Percentiles rank a stretch among this genome's conserved stretches.
Evolutionary conservation across 345 rosid genomes (phyloP).

Genomic region (Syzygium oleosum): DNA sequence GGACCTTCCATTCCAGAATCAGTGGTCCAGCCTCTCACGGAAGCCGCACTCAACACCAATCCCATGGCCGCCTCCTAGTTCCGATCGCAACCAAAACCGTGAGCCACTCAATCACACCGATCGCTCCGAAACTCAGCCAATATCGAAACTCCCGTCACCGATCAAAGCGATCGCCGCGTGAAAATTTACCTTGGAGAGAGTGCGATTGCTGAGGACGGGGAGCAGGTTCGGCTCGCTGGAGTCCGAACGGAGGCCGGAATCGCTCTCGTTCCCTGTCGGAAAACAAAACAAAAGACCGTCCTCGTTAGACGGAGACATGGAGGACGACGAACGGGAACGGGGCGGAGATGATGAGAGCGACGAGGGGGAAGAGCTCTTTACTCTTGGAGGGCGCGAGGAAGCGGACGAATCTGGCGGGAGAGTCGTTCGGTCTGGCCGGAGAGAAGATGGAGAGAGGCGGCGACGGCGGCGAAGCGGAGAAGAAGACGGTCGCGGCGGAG

Average conservation of each 20-base stretch:
- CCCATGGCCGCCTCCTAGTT: slow-evolving; percentile 80
- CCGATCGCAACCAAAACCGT: background rate
- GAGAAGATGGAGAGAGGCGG: slow-evolving; percentile 48
- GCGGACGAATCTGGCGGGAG: slow-evolving; percentile 29
- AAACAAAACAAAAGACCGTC: background rate
- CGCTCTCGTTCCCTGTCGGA: slow-evolving; percentile 36
- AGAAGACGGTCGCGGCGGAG: slow-evolving; percentile 13
- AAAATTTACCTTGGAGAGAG: slow-evolving; percentile 45
- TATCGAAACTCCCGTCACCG: background rate
- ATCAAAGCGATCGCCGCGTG: background rate
- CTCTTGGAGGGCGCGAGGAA: slow-evolving; percentile 48
- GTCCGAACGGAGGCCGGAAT: slow-evolving; percentile 48
- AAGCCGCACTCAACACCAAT: slow-evolving; percentile 72
- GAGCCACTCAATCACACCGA: background rate
- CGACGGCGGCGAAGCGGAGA: slow-evolving; percentile 42
- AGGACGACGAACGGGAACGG: background rate
- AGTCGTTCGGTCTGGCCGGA: slow-evolving; percentile 28
- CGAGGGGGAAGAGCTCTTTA: background rate
- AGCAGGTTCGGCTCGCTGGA: slow-evolving; percentile 51
- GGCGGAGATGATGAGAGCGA: background rate
- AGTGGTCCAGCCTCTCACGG: slow-evolving; percentile 90
- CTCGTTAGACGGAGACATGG: background rate
- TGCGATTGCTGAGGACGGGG: slow-evolving; percentile 44
- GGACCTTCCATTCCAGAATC: slow-evolving; percentile 96
- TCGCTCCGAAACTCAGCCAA: background rate